Evolutionary conservation across 192 early-diverging fungal genomes (phyloP).

Genomic region (Coemansia sp.): DNA sequence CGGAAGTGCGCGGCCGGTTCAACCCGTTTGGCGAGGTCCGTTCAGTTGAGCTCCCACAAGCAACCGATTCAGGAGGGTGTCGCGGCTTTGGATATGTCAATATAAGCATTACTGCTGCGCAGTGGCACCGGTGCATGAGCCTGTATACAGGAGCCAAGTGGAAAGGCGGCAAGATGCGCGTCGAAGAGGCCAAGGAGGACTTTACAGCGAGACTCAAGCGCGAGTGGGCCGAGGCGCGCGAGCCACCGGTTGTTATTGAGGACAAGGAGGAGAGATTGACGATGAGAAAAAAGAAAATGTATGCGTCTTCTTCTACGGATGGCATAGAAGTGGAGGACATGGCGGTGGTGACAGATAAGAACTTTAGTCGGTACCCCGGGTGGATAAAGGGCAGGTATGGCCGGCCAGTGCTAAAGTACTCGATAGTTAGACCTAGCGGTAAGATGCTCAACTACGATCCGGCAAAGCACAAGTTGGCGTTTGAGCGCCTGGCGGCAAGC

Average conservation of each 20-base stretch:
- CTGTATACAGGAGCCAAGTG: slow-evolving; percentile 76
- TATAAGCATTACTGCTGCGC: slow-evolving; percentile 60
- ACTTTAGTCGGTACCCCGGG: slow-evolving; percentile 56
- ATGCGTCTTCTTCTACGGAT: slow-evolving; percentile 15
- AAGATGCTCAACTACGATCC: slow-evolving; percentile 64
- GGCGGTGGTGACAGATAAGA: slow-evolving; percentile 66
- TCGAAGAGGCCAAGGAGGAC: slow-evolving; percentile 78
- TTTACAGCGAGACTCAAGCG: slow-evolving; percentile 53
- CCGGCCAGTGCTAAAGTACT: slow-evolving; percentile 67
- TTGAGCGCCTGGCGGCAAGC: slow-evolving; percentile 47
- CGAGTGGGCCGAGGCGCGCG: slow-evolving; percentile 36
- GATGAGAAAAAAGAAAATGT: slow-evolving; percentile 37
- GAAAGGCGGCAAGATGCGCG: slow-evolving; percentile 72
- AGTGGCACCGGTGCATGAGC: slow-evolving; percentile 66
- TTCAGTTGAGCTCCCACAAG: slow-evolving; percentile 16
- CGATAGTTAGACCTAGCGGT: slow-evolving; percentile 55
- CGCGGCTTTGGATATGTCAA: slow-evolving; percentile 74
- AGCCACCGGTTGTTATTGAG: slow-evolving; percentile 1
- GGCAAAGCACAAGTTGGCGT: slow-evolving; percentile 60
- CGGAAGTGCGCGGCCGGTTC: slow-evolving; percentile 64
- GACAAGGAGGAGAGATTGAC: slow-evolving; percentile 23
- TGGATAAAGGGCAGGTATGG: slow-evolving; percentile 71
- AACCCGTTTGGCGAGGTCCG: slow-evolving; percentile 62
- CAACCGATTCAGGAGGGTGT: slow-evolving; percentile 16
- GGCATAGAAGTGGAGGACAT: slow-evolving; percentile 60